Base-by-base conservation (phyloP, 2,329 filamentous ascomycete species). In the Teratosphaeria epicoccoides region DNA sequence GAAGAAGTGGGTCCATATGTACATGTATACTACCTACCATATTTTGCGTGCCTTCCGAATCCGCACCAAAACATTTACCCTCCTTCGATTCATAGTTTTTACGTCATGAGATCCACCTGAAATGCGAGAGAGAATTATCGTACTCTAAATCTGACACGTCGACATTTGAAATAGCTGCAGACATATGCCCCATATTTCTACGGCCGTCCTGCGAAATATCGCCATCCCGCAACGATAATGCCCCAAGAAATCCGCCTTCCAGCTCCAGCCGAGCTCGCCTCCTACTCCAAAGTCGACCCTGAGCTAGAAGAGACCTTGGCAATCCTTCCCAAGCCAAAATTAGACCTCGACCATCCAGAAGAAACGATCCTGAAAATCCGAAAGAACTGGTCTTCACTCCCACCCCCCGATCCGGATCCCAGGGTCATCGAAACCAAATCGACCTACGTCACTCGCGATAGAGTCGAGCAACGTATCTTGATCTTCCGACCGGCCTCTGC, bases 361-460 rank as follows among this genome's bases (percentile, higher is more conserved):
- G 49, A 49, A 22, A 25, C 51, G 6, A 43, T 56, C 26, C 43
- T 24, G n/a, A 33, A 49, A 23, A 47, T 56, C 29, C 49, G 54
- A 14, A 26, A 44, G 22, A 33, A 40, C 22, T 54, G 45, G 43
- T 50, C 44, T 17, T 29, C 33, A 7, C 24, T 56, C 2, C 47
- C 49, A 11, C 24, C 48, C 4, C 43, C 50, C 9, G 40, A 46
- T 3, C 49, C 51, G 6, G 26, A 23, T n/a, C 37, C 52, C 37
- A 25, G 43, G 5, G 54, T 54, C 22, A 20, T 33, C 11, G 47
- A 55, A 20, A 43, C 28, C 4, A 43, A 47, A 46, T n/a, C 47
- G 9, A 49, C 43, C 10, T 57, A 53, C 48, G 49, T 29, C 12
- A 53, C 55, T 11, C 45, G 46, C 24, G 55, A 57, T 33, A 51